phyloP scores from a whole-genome alignment of 495 filamentous ascomycete species.

The Collariella sp. region DNA sequence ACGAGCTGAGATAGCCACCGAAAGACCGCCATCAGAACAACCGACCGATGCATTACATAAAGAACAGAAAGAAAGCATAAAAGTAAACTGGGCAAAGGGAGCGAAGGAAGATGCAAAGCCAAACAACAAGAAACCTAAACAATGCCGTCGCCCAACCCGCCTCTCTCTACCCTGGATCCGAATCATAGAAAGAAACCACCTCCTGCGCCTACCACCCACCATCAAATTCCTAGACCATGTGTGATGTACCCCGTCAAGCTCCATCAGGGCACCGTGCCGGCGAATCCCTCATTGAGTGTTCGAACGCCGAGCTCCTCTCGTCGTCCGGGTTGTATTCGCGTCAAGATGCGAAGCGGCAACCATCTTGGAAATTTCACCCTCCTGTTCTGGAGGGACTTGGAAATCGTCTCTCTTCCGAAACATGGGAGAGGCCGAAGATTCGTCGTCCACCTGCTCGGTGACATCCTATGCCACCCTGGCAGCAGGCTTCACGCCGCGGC shows the following conservation, averaged over 20 bases:
- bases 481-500: constrained; percentile 52
- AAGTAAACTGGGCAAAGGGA: not conserved
- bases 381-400: no score
- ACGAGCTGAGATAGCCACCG: not conserved
- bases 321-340: no score
- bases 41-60: constrained; percentile 2
- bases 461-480: constrained; percentile 32
- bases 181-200: no score
- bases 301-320: no score
- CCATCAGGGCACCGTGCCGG: no score
- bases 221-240: no score
- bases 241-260: no score
- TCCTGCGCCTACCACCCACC: no score
- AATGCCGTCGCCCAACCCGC: not conserved
- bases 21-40: not conserved
- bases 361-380: no score
- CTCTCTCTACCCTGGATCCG: no score
- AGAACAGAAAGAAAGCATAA: not conserved
- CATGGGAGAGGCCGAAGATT: not conserved
- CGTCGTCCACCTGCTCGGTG: not conserved
- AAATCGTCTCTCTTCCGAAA: not conserved
- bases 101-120: not conserved
- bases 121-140: not conserved
- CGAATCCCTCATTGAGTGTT: no score
- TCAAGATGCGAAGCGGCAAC: no score